Conservation (phyloP, 371 early-diverging fungal genomes). For the Mycotypha africana region DNA sequence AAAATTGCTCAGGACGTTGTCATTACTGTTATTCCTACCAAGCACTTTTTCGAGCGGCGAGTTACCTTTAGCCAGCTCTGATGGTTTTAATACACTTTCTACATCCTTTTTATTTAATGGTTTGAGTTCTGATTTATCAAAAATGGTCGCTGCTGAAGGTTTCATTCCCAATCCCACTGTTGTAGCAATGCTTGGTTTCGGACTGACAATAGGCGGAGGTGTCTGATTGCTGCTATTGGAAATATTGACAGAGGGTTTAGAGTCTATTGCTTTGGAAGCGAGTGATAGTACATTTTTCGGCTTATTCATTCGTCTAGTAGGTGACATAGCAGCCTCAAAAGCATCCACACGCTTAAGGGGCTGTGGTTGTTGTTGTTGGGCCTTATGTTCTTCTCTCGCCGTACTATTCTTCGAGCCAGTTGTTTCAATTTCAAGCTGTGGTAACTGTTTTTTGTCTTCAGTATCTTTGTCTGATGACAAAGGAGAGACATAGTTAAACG, state of each 20-base stretch:
- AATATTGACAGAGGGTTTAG: too few species aligned
- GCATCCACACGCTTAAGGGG: constrained; percentile 12
- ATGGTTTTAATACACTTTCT: constrained; percentile 11
- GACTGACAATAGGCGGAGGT: not conserved
- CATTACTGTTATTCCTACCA: too few species aligned
- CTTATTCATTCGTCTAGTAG: too few species aligned
- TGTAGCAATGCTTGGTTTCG: not conserved
- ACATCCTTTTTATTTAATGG: not conserved
- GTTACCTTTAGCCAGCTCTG: too few species aligned
- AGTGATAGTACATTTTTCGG: too few species aligned
- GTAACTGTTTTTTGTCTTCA: not conserved
- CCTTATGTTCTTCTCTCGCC: not conserved
- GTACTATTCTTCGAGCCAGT: not conserved
- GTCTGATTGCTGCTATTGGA: too few species aligned
- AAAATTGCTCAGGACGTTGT: too few species aligned
- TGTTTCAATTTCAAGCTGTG: too few species aligned
- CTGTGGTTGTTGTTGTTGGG: not conserved
- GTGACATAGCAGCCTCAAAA: constrained; percentile 25
- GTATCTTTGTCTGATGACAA: not conserved
- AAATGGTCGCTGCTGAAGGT: not conserved
- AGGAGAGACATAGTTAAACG: constrained; percentile 42
- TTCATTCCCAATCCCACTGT: not conserved
- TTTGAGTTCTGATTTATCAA: constrained; percentile 4
- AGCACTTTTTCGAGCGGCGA: too few species aligned
- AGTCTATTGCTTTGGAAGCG: too few species aligned